A percentile compares a stretch with the other conserved stretches of the same genome.
phyloP scores from a whole-genome alignment of 805 yeast species.

The Wickerhamiella kurtzmanii region DNA sequence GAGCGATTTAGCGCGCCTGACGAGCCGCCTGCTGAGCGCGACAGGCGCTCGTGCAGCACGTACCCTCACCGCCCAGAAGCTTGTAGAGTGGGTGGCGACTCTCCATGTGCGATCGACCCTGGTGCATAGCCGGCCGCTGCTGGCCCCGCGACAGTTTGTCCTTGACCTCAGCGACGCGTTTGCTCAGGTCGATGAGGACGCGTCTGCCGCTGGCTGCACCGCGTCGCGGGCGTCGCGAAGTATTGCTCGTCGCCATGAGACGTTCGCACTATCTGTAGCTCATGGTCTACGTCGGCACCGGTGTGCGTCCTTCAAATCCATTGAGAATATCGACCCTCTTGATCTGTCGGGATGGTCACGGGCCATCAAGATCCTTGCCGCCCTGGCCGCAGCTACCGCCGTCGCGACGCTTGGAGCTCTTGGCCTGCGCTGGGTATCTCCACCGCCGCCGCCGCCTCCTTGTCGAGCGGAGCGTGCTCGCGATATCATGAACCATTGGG shows the following conservation, averaged over 20 bases:
- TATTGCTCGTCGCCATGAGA: not conserved
- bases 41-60: slow-evolving; percentile 4
- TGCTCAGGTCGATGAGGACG: not conserved
- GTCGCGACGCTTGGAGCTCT: not conserved
- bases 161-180: slow-evolving; percentile 2
- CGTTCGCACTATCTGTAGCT: not conserved
- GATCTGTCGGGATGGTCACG: slow-evolving; percentile 14
- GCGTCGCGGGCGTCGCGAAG: not conserved
- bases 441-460: slow-evolving; percentile 1
- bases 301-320: slow-evolving; percentile 9
- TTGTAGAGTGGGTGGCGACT: slow-evolving; percentile 4
- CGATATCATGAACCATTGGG: slow-evolving; percentile 1
- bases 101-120: slow-evolving; percentile 4
- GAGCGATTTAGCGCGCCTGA: slow-evolving; percentile 9
- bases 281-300: not conserved
- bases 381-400: slow-evolving; percentile 2
- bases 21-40: not conserved
- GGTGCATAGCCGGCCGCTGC: slow-evolving; percentile 5
- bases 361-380: not conserved
- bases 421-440: not conserved
- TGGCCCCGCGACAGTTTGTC: slow-evolving; percentile 1
- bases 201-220: not conserved
- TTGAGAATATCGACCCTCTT: slow-evolving; percentile 19
- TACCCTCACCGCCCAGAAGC: slow-evolving; percentile 2
- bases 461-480: not conserved